These are phyloP conservation scores for Musa itinerans DNA, from an alignment of 176 grass and related monocot species.

Conservation along the genomic window DNA sequence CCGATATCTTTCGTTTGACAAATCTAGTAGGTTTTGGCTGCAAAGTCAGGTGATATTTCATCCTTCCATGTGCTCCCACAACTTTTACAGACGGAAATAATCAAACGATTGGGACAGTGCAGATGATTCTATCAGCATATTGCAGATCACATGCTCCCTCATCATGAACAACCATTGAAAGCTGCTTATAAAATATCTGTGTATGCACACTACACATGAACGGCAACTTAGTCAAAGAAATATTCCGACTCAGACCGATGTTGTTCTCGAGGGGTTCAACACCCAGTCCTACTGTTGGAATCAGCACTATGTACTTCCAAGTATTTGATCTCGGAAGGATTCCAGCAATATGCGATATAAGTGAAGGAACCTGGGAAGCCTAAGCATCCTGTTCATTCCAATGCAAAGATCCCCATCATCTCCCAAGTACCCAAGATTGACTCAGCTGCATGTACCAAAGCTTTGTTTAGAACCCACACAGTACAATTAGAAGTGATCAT, in stretches of 20 bases:
- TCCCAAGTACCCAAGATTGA: conserved; percentile 89
- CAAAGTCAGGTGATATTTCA: background rate
- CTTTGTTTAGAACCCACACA: conserved; percentile 75
- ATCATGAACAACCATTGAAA: background rate
- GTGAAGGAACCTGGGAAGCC: conserved; percentile 69
- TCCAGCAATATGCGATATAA: conserved; percentile 97
- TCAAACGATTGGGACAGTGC: background rate
- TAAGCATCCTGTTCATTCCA: conserved; percentile 71
- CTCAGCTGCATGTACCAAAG: conserved; percentile 64
- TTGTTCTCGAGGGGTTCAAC: conserved; percentile 87
- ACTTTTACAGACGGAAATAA: background rate
- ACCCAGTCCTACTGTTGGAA: conserved; percentile 58
- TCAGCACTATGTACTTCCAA: conserved; percentile 73
- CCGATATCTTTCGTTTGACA: too few relatives aligned
- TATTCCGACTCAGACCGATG: conserved; percentile 28
- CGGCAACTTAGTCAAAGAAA: background rate
- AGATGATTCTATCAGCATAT: background rate
- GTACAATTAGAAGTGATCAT: conserved; percentile 93
- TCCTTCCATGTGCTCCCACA: background rate
- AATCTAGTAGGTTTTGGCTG: too few relatives aligned
- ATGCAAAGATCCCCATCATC: conserved; percentile 70
- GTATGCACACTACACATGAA: background rate
- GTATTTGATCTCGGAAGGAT: conserved; percentile 57
- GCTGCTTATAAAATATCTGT: background rate
- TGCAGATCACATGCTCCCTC: background rate